Evolutionary conservation across 2,329 filamentous ascomycete genomes (phyloP), one percentile per base, ranked within the genome.

Genomic region (Aspergillus spinulosporus): DNA sequence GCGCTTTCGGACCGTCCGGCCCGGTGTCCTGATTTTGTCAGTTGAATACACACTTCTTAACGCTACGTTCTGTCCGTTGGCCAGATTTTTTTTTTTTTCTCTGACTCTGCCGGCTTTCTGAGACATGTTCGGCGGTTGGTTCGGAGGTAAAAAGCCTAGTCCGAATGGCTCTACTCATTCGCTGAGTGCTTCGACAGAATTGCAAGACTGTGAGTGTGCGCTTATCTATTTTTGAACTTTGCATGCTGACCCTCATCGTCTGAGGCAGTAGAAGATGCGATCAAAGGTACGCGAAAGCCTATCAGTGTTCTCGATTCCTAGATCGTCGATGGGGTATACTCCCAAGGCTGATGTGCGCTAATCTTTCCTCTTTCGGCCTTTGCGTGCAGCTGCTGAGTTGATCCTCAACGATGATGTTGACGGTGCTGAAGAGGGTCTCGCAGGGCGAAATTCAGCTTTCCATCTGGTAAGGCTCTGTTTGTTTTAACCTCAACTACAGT

Each of bases 341-440:
- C 37, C 39, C 9, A 28, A 50, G 14, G 32, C n/a, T 34, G 43
- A 53, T 34, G 49, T 46, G 44, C 51, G 56, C 52, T 50, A 56
- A 57, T 46, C 47, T 45, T 54, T 39, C 54, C 39, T 8, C 43
- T 51, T 39, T 60, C 50, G 28, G 42, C 32, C n/a, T 21, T 21
- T 21, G 21, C 21, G 21, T 42, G 60, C 43, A 71, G 88, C 89
- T 39, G 85, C 88, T 3, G 81, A 83, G 6, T 78, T 89, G 56
- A 90, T 96, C 64, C 88, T 96, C 81, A 88, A 94, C 69, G 92
- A 96, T 74, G 91, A 97, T 74, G 88, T 97, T 58, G 89, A 91
- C 36, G 86, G 84, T 39, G 94, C 94, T 4, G 90, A 95, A 75
- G 80, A 80, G 58, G 84, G 85, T 42, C 80, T 96, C 36, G 82